phyloP scores from a whole-genome alignment of 2,329 filamentous ascomycete genomes.

The Teratosphaeria viscida region DNA sequence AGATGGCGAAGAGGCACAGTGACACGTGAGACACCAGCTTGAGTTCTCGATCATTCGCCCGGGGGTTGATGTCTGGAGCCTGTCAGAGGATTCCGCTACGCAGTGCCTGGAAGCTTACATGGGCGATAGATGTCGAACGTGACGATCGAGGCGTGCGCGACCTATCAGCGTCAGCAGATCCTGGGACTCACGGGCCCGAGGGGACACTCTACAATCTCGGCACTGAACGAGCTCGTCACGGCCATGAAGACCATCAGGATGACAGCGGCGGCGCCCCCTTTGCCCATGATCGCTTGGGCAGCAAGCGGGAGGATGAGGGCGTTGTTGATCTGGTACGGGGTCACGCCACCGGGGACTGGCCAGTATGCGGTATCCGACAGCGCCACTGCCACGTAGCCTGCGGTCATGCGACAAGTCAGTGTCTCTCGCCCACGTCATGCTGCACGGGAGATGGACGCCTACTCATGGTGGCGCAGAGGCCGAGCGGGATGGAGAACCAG shows the following conservation, averaged over 20 bases:
- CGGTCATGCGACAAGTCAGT: constrained; percentile 1
- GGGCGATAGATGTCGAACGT: constrained; percentile 33
- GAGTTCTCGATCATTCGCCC: constrained; percentile 22
- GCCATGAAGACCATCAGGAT: constrained; percentile 40
- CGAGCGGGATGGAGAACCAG: constrained; percentile 21
- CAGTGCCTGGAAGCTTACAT: constrained; percentile 6
- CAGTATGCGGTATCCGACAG: not conserved
- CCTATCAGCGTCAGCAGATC: not conserved
- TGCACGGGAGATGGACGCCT: not conserved
- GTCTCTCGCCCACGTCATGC: not conserved
- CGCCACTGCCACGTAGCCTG: constrained; percentile 14
- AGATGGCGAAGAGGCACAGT: not conserved
- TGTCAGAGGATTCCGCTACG: not conserved
- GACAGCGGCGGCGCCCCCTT: constrained; percentile 26
- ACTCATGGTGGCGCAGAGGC: constrained; percentile 1
- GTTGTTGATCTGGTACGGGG: not conserved
- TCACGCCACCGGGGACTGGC: not conserved
- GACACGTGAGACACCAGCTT: constrained; percentile 8
- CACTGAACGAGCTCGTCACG: constrained; percentile 34
- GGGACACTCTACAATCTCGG: constrained; percentile 30
- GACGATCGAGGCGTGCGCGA: constrained; percentile 28
- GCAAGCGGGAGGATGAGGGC: constrained; percentile 14
- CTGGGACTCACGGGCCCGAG: not conserved
- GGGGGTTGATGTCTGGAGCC: constrained; percentile 22
- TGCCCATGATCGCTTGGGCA: constrained; percentile 26